Conservation (phyloP, 2,329 filamentous ascomycete species). For the Penicillium crustosum region DNA sequence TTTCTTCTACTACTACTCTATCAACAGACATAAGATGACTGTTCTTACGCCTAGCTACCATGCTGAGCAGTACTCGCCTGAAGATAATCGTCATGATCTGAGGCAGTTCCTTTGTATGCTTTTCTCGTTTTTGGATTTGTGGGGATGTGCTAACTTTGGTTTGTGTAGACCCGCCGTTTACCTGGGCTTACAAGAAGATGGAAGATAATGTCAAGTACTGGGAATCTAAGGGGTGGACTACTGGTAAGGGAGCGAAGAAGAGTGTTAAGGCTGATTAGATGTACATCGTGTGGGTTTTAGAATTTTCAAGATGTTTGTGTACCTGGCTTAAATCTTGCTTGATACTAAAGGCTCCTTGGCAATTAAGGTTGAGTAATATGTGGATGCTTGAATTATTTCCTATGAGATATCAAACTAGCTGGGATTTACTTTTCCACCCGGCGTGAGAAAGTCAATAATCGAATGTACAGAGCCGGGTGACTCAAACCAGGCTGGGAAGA, state of each 20-base stretch:
- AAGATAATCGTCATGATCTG: conserved; percentile 61
- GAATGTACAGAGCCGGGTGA: neutral
- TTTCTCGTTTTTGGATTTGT: neutral
- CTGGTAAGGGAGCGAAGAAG: conserved; percentile 37
- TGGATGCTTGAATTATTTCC: neutral
- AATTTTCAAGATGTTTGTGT: neutral
- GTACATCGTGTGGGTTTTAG: neutral
- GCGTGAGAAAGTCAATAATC: neutral
- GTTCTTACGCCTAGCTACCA: conserved; percentile 60
- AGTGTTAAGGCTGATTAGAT: conserved; percentile 36
- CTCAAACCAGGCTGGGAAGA: neutral
- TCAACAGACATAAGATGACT: conserved; percentile 67
- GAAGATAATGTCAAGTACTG: conserved; percentile 47
- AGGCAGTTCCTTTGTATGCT: conserved; percentile 52
- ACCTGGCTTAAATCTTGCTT: neutral
- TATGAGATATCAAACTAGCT: neutral
- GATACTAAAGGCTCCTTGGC: neutral
- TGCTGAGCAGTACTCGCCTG: conserved; percentile 51
- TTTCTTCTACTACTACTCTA: conserved; percentile 53
- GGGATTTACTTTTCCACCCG: neutral
- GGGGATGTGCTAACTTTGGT: neutral
- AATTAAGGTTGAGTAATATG: neutral
- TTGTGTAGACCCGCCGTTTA: conserved; percentile 39
- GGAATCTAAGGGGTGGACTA: conserved; percentile 41
- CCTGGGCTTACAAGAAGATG: conserved; percentile 51